Percentiles rank a stretch among this genome's conserved stretches.
phyloP scores from a whole-genome alignment of 495 filamentous ascomycete species.

The Penicillium desertorum region DNA sequence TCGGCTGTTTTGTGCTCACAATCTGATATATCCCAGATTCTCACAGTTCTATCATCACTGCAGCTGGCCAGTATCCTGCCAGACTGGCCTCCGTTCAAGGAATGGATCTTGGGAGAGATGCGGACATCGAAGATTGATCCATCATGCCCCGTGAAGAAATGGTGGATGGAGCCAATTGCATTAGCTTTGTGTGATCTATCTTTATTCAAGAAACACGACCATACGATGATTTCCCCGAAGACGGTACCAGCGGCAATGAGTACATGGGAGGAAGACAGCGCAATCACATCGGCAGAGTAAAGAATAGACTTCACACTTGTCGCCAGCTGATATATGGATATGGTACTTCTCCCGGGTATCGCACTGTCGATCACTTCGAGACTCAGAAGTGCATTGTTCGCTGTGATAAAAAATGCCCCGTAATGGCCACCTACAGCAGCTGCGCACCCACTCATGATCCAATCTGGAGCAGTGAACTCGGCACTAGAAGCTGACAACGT shows the following conservation, averaged over 20 bases:
- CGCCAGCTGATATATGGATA: slow-evolving; percentile 45
- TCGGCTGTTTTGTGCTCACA: slow-evolving; percentile 34
- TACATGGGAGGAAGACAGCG: slow-evolving; percentile 55
- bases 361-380: slow-evolving; percentile 29
- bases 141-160: slow-evolving; percentile 83
- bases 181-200: slow-evolving; percentile 8
- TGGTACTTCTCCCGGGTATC: slow-evolving; percentile 23
- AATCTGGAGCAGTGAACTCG: slow-evolving; percentile 61
- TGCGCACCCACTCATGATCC: slow-evolving; percentile 74
- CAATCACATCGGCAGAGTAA: slow-evolving; percentile 75
- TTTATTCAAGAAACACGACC: slow-evolving; percentile 60
- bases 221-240: slow-evolving; percentile 89
- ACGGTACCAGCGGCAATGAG: slow-evolving; percentile 86
- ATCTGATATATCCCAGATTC: slow-evolving; percentile 79
- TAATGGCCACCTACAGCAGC: slow-evolving; percentile 21
- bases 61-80: slow-evolving; percentile 78
- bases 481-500: slow-evolving; percentile 29
- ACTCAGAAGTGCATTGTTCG: slow-evolving; percentile 74
- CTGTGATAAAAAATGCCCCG: slow-evolving; percentile 61
- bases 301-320: slow-evolving; percentile 81
- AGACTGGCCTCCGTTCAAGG: slow-evolving; percentile 31
- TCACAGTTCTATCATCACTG: slow-evolving; percentile 90
- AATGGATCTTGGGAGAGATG: slow-evolving; percentile 62
- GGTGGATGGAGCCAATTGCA: slow-evolving; percentile 52
- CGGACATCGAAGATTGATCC: slow-evolving; percentile 88